Evolutionary conservation across 306 rosid genomes (phyloP).

Genomic region (Glycyrrhiza uralensis): DNA sequence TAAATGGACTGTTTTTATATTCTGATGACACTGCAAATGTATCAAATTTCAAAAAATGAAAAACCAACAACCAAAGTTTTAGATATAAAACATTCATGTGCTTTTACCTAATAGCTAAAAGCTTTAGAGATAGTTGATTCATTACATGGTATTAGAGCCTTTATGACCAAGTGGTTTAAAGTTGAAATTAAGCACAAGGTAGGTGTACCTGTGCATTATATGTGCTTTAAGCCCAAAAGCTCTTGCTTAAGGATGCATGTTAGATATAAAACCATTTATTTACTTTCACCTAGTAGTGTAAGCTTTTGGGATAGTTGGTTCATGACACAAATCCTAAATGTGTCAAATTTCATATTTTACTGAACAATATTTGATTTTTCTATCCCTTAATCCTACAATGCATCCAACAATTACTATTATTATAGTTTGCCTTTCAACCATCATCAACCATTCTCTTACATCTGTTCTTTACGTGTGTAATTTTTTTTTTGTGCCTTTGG

Average conservation of each 20-base stretch:
- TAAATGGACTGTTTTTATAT: background rate
- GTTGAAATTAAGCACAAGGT: background rate
- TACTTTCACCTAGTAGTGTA: background rate
- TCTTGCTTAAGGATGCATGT: background rate
- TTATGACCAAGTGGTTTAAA: background rate
- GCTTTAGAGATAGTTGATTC: background rate
- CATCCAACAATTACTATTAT: background rate
- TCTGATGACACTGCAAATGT: background rate
- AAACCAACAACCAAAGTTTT: background rate
- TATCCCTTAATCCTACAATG: background rate
- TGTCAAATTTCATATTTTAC: conserved; percentile 1
- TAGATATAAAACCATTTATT: background rate
- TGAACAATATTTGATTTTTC: background rate
- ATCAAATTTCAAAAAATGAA: background rate
- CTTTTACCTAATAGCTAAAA: background rate
- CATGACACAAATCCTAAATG: background rate
- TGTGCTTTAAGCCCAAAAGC: background rate
- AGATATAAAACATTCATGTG: background rate
- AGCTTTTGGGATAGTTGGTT: conserved; percentile 5
- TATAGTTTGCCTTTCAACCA: conserved; percentile 5
- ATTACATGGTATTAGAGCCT: background rate
- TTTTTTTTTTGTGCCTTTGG: background rate
- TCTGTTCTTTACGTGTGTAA: background rate
- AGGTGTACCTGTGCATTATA: background rate
- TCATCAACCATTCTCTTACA: background rate